Conservation (phyloP, 768 basidiomycete genomes). For the Agrocybe praecox region DNA sequence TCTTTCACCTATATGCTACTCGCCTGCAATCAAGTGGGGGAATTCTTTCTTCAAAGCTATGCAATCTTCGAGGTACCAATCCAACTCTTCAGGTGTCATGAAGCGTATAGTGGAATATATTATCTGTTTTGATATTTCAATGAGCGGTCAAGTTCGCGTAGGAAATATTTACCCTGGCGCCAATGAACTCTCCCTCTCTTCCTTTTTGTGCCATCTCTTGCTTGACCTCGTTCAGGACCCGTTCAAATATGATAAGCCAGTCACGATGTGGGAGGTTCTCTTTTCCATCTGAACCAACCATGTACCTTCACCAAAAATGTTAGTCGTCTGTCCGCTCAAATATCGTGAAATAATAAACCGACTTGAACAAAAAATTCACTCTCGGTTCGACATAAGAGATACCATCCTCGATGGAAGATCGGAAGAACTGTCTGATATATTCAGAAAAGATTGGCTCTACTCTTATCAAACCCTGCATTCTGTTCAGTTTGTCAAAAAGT, state of each 20-base stretch:
- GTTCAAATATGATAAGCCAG: conserved; percentile 57
- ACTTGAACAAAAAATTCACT: conserved; percentile 61
- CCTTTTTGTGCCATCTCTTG: conserved; percentile 51
- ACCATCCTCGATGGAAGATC: conserved; percentile 66
- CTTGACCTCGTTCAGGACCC: conserved; percentile 54
- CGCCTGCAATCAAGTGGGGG: conserved; percentile 71
- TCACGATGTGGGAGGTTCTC: conserved; percentile 60
- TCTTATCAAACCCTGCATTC: conserved; percentile 40
- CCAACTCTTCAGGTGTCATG: conserved; percentile 56
- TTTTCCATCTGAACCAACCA: conserved; percentile 58
- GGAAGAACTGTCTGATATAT: conserved; percentile 66
- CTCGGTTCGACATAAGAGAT: conserved; percentile 73
- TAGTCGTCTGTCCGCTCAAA: background rate
- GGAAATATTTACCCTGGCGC: conserved; percentile 51
- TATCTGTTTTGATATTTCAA: conserved; percentile 44
- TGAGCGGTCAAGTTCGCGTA: background rate
- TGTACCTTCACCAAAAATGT: conserved; percentile 39
- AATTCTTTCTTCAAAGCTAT: conserved; percentile 73
- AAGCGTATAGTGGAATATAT: conserved; percentile 70
- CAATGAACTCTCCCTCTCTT: conserved; percentile 63
- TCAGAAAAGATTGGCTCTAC: conserved; percentile 61
- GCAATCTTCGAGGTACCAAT: conserved; percentile 75
- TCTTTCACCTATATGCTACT: conserved; percentile 3
- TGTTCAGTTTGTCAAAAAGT: background rate
- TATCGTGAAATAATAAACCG: background rate